phyloP scores from a whole-genome alignment of 176 grass and related monocot species.

The Oropetium thomaeum region DNA sequence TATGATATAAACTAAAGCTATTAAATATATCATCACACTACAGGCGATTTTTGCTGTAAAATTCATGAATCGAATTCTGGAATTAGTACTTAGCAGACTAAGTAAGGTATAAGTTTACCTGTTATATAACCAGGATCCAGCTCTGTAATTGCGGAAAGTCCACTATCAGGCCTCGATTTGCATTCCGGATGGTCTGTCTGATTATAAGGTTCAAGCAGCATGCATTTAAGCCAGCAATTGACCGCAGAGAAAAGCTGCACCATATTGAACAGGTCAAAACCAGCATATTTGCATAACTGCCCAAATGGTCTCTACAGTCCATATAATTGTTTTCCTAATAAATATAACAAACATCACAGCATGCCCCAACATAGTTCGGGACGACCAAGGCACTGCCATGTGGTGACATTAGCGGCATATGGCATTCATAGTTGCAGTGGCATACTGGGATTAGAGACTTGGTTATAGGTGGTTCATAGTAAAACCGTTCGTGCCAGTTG shows the following conservation, averaged over 20 bases:
- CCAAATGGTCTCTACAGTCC: background rate
- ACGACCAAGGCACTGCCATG: background rate
- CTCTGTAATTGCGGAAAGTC: conserved; percentile 97
- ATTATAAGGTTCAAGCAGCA: conserved; percentile 88
- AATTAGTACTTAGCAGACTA: background rate
- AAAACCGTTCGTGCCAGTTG: background rate
- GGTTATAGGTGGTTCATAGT: background rate
- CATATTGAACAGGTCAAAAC: conserved; percentile 7
- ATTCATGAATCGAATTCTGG: background rate
- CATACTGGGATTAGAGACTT: background rate
- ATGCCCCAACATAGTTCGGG: background rate
- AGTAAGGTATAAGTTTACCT: conserved; percentile 45
- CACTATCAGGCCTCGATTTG: conserved; percentile 92
- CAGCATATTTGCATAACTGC: background rate
- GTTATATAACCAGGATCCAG: conserved; percentile 96
- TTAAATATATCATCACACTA: background rate
- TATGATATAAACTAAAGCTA: background rate
- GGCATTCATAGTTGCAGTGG: background rate
- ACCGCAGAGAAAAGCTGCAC: conserved; percentile 87
- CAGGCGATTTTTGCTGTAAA: background rate
- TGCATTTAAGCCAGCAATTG: conserved; percentile 99
- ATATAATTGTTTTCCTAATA: background rate
- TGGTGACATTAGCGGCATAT: background rate
- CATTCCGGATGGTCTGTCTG: conserved; percentile 89
- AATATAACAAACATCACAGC: background rate